Evolutionary conservation across 2,329 filamentous ascomycete genomes (phyloP).

Genomic region (Curvularia eragrostidis): DNA sequence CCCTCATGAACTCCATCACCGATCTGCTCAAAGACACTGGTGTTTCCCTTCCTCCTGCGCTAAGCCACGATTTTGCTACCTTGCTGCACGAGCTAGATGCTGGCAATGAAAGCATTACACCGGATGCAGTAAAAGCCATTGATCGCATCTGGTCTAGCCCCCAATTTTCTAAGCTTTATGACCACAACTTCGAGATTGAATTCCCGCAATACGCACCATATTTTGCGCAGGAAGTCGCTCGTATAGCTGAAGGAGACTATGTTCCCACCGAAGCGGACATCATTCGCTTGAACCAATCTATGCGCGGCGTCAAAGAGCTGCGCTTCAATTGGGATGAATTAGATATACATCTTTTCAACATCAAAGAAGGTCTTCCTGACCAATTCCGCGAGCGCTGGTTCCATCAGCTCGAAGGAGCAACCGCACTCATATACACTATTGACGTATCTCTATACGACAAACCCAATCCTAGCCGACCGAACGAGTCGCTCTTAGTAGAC

Average conservation of each 20-base stretch:
- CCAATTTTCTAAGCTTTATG: slow-evolving; percentile 42
- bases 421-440: slow-evolving; percentile 43
- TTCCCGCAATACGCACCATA: slow-evolving; percentile 47
- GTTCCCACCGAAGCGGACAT: slow-evolving; percentile 46
- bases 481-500: slow-evolving; percentile 38
- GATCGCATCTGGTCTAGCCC: slow-evolving; percentile 39
- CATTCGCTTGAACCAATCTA: slow-evolving; percentile 39
- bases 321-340: slow-evolving; percentile 48
- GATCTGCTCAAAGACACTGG: slow-evolving; percentile 46
- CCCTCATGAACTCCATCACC: slow-evolving; percentile 47
- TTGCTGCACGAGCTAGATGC: slow-evolving; percentile 46
- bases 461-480: slow-evolving; percentile 35
- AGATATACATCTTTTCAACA: slow-evolving; percentile 47
- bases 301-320: slow-evolving; percentile 43
- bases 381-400: slow-evolving; percentile 47
- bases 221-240: slow-evolving; percentile 37
- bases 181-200: slow-evolving; percentile 47
- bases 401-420: slow-evolving; percentile 45
- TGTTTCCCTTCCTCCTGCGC: slow-evolving; percentile 32
- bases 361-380: slow-evolving; percentile 39
- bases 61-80: slow-evolving; percentile 42
- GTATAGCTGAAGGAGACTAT: slow-evolving; percentile 39
- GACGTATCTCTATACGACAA: slow-evolving; percentile 46
- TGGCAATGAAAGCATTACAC: slow-evolving; percentile 34
- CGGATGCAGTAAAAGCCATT: slow-evolving; percentile 38